Base-by-base conservation (phyloP, 371 early-diverging fungal species). In the Mucor indicus region DNA sequence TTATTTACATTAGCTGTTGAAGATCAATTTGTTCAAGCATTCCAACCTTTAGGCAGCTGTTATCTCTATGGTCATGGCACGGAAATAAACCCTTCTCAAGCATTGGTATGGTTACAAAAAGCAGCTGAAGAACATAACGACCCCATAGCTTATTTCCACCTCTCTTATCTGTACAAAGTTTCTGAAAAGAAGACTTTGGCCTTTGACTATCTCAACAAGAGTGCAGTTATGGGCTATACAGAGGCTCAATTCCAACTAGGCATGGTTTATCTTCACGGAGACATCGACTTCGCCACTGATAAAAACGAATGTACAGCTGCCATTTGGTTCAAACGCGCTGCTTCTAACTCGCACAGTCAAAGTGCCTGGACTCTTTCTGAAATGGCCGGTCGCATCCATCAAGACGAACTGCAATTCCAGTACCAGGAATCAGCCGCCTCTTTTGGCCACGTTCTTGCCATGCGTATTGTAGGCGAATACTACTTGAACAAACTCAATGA, bases 161-260 rank as follows among this genome's bases (percentile, higher is more conserved):
- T 69, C 7, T 64, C 59, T 19, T 41, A 53, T 5, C 54, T 73
- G 23, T 69, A 50, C 22, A 49, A 57, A 44, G 40, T 7, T 40
- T 9, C 51, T 17, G 39, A 30, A 0, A 49, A 73, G 19, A 48
- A 48, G 2, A 16, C 19, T 10, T 38, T 42, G 12, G 66, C 69
- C 0, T 35, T 68, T 20, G 19, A 53, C 0, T 66, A 48, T 23
- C 56, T 62, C 21, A 42, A 44, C 12, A 45, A 57, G 21, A 62
- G 62, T 44, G 74, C 70, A 4, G 70, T 67, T 24, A 43, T 46
- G 37, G 67, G 65, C 4, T 56, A 69, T 38, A 47, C 69, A 0
- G 70, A 73, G 53, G 74, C 62, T 4, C 69, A 73, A 25, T 67
- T 62, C 31, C 55, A 60, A 15, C 57, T 73, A 44, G 64, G 55